Conservation (phyloP, 768 basidiomycete species). For the Zangia roseola region DNA sequence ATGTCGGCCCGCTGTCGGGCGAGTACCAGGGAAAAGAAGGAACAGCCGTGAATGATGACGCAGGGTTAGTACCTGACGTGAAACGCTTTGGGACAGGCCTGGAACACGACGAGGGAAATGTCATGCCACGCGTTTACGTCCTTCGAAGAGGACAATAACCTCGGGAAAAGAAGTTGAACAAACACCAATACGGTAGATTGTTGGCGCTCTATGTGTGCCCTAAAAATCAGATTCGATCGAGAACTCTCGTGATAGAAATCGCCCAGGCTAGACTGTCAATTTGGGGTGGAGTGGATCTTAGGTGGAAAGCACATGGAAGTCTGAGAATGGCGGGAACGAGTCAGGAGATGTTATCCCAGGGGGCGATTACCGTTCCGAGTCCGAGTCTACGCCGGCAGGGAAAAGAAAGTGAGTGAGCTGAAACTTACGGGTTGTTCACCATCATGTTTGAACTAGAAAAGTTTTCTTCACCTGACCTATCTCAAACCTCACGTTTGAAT, state of each 20-base stretch:
- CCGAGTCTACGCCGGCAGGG: neutral
- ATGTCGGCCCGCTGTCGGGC: too few species aligned
- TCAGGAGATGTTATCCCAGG: neutral
- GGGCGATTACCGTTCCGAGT: neutral
- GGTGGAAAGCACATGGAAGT: neutral
- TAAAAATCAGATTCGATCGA: conserved; percentile 12
- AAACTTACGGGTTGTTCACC: neutral
- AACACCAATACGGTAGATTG: neutral
- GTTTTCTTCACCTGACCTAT: too few species aligned
- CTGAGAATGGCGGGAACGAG: neutral
- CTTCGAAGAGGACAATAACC: conserved; percentile 3
- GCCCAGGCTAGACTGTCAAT: conserved; percentile 7
- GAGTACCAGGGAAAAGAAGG: neutral
- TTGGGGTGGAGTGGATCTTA: neutral
- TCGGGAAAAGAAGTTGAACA: conserved; percentile 1
- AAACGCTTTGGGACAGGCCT: conserved; percentile 2
- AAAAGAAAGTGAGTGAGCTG: neutral
- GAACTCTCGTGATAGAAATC: conserved; percentile 8
- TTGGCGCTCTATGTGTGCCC: conserved; percentile 1
- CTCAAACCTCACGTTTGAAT: too few species aligned
- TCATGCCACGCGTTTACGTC: conserved; percentile 5
- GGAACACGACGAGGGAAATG: neutral
- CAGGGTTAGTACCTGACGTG: conserved; percentile 4
- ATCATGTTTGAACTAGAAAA: neutral
- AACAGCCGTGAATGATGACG: neutral